Evolutionary conservation across 257 asterid genomes (phyloP).

Genomic region (Rubia yunnanensis): DNA sequence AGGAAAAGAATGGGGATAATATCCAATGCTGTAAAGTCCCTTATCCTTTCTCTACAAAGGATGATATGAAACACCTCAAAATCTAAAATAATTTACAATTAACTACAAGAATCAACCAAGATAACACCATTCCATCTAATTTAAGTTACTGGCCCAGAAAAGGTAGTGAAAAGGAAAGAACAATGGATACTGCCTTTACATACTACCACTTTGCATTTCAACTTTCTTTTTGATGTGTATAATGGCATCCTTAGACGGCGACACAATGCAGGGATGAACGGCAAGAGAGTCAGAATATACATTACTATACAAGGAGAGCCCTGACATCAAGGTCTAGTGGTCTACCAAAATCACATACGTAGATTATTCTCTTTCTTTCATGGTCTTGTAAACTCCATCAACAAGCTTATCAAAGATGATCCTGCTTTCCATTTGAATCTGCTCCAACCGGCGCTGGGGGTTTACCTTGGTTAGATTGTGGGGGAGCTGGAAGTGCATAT

Average conservation of each 20-base stretch:
- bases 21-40: not conserved
- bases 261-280: not conserved
- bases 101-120: not conserved
- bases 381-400: not conserved
- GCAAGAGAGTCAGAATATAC: slow-evolving; percentile 13
- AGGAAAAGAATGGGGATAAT: not conserved
- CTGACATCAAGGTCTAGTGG: not conserved
- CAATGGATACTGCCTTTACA: slow-evolving; percentile 9
- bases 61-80: too few relatives aligned
- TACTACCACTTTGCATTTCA: not conserved
- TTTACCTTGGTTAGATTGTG: slow-evolving; percentile 36
- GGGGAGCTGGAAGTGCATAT: slow-evolving; percentile 80
- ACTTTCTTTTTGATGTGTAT: slow-evolving; percentile 1
- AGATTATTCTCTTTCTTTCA: not conserved
- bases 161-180: not conserved
- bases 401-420: slow-evolving; percentile 7
- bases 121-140: not conserved
- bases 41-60: not conserved
- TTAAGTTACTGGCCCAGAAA: not conserved
- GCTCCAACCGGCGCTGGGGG: slow-evolving; percentile 30
- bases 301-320: slow-evolving; percentile 17
- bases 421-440: slow-evolving; percentile 44
- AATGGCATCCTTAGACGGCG: too few relatives aligned
- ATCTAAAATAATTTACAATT: slow-evolving; percentile 6
- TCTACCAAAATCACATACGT: not conserved